These are phyloP conservation scores for Sphagnum magellanicum DNA, from an alignment of 228 moss, liverwort and hornwort species.

Conservation along the genomic window DNA sequence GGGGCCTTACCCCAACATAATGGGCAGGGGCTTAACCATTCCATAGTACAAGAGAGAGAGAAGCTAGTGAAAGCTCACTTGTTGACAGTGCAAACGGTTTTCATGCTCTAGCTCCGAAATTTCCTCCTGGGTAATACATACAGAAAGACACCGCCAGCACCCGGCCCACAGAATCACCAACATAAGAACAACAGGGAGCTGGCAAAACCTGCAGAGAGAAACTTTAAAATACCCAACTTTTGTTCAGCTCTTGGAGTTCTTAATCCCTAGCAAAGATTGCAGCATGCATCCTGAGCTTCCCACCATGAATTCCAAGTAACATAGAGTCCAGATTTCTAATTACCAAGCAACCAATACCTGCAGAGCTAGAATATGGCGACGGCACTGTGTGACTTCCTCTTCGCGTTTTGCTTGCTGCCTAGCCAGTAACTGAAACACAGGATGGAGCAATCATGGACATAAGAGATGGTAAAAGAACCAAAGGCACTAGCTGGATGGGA, in stretches of 20 bases:
- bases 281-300: background rate
- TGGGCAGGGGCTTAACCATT: background rate
- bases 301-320: background rate
- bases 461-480: too few relatives aligned
- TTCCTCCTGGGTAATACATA: conserved; percentile 51
- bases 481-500: too few relatives aligned
- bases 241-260: background rate
- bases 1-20: too few relatives aligned
- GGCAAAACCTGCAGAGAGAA: background rate
- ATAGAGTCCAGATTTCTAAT: background rate
- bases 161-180: background rate
- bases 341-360: conserved; percentile 14
- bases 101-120: conserved; percentile 83
- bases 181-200: background rate
- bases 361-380: conserved; percentile 80
- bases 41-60: background rate
- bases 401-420: conserved; percentile 95
- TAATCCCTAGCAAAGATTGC: background rate
- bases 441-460: too few relatives aligned
- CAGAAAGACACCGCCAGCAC: background rate
- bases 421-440: conserved; percentile 34
- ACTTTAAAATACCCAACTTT: too few relatives aligned
- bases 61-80: conserved; percentile 18
- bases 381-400: conserved; percentile 84
- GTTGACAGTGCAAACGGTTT: conserved; percentile 81